Evolutionary conservation across 2,329 filamentous ascomycete genomes (phyloP).

Genomic region (Zelopaecilomyces penicillatus): DNA sequence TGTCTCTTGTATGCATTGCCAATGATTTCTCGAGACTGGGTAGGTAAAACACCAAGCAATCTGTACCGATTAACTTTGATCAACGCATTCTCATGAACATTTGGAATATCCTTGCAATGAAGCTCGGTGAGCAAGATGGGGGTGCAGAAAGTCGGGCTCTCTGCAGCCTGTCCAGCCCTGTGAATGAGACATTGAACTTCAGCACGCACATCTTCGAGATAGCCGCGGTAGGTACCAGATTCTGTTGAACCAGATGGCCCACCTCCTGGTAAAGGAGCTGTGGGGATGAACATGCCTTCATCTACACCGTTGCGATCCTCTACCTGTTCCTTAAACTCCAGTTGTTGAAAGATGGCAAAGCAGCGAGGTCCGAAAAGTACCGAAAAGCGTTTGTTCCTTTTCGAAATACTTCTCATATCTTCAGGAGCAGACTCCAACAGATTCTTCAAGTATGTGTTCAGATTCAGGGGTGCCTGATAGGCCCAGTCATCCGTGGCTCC

Average conservation of each 20-base stretch:
- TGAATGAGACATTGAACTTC: slow-evolving; percentile 39
- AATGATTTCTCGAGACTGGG: slow-evolving; percentile 25
- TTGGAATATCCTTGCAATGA: slow-evolving; percentile 21
- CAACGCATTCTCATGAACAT: slow-evolving; percentile 18
- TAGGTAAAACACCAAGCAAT: slow-evolving; percentile 29
- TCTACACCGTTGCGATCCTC: slow-evolving; percentile 31
- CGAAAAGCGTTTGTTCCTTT: slow-evolving; percentile 47
- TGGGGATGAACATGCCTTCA: slow-evolving; percentile 29
- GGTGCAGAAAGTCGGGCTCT: slow-evolving; percentile 22
- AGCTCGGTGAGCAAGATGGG: slow-evolving; percentile 24
- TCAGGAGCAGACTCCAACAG: slow-evolving; percentile 30
- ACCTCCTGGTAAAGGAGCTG: slow-evolving; percentile 22
- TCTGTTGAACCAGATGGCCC: slow-evolving; percentile 28
- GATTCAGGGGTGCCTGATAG: slow-evolving; percentile 32
- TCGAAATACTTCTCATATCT: slow-evolving; percentile 39
- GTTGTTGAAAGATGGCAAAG: slow-evolving; percentile 37
- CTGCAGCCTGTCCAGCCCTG: slow-evolving; percentile 23
- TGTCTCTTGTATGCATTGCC: slow-evolving; percentile 33
- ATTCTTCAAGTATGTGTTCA: slow-evolving; percentile 45
- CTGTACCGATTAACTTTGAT: slow-evolving; percentile 26
- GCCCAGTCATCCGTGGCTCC: slow-evolving; percentile 33
- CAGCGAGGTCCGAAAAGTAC: slow-evolving; percentile 45
- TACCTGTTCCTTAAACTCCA: slow-evolving; percentile 39
- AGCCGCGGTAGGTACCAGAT: slow-evolving; percentile 35
- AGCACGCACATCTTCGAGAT: slow-evolving; percentile 40